Evolutionary conservation across 202 grass and related monocot genomes (phyloP).

Genomic region (Musa balbisiana): DNA sequence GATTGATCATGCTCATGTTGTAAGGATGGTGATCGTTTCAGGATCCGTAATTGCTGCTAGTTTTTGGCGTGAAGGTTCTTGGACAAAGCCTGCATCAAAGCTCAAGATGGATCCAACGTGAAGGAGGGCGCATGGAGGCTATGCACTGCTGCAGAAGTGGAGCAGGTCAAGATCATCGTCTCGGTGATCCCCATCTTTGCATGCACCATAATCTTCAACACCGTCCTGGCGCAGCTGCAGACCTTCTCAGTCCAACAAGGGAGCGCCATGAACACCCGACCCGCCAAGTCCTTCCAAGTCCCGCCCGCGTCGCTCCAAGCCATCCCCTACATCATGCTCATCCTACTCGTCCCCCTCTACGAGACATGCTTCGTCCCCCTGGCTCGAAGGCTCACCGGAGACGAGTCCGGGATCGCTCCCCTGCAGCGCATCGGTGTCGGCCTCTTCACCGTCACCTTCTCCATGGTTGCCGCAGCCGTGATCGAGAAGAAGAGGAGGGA

Average conservation of each 20-base stretch:
- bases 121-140: slow-evolving; percentile 60
- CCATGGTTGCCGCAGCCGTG: slow-evolving; percentile 71
- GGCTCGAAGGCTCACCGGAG: slow-evolving; percentile 40
- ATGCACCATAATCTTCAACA: slow-evolving; percentile 94
- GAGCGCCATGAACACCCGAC: slow-evolving; percentile 50
- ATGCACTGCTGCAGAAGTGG: slow-evolving; percentile 59
- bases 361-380: slow-evolving; percentile 57
- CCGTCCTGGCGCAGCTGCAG: slow-evolving; percentile 75
- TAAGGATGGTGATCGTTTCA: neutral
- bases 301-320: slow-evolving; percentile 80
- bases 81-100: slow-evolving; percentile 71
- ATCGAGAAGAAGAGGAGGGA: slow-evolving; percentile 44
- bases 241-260: slow-evolving; percentile 96
- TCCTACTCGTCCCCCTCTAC: slow-evolving; percentile 57
- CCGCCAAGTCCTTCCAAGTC: slow-evolving; percentile 43
- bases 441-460: slow-evolving; percentile 77
- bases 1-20: too few relatives aligned
- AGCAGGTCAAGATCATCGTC: slow-evolving; percentile 82
- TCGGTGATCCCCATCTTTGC: slow-evolving; percentile 81
- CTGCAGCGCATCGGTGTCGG: slow-evolving; percentile 77
- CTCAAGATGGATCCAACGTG: slow-evolving; percentile 22
- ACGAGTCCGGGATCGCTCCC: slow-evolving; percentile 58
- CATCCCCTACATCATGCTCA: slow-evolving; percentile 66
- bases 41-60: neutral
- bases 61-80: slow-evolving; percentile 41